These are phyloP conservation scores for Spiraea crenata DNA, from an alignment of 331 rosid genomes.

Conservation along the genomic window DNA sequence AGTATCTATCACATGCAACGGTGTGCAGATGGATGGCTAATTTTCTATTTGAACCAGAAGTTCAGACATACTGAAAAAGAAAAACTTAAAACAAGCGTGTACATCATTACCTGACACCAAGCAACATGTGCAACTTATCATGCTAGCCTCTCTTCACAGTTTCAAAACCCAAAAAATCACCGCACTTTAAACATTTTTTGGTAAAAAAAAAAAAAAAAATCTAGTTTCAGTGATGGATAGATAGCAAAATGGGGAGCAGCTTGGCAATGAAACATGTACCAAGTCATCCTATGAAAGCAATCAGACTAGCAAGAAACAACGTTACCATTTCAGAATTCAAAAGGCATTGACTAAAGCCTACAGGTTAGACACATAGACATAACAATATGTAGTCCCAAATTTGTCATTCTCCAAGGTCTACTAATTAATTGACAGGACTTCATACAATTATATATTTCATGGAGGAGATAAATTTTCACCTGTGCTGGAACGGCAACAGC, in stretches of 20 bases:
- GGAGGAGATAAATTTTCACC: conserved; percentile 51
- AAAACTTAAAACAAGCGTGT: no score
- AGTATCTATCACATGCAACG: neutral
- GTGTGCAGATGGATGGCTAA: neutral
- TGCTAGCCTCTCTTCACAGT: neutral
- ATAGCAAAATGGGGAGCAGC: neutral
- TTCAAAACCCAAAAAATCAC: neutral
- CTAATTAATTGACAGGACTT: conserved; percentile 1
- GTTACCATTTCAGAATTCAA: neutral
- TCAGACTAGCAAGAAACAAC: neutral
- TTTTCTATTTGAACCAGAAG: neutral
- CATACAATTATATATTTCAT: conserved; percentile 4
- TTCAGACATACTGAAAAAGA: neutral
- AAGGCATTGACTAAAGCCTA: conserved; percentile 2
- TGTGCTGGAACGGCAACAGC: conserved; percentile 87
- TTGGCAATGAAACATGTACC: neutral
- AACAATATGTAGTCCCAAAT: conserved; percentile 1
- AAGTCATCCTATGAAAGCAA: neutral
- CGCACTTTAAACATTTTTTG: neutral
- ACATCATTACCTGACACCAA: neutral
- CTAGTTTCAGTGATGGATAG: neutral
- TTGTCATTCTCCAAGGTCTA: conserved; percentile 5
- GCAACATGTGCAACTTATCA: neutral
- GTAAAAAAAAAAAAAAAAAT: no score
- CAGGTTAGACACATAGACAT: neutral